phyloP scores from a whole-genome alignment of 495 filamentous ascomycete genomes.

The Cercophora samala region DNA sequence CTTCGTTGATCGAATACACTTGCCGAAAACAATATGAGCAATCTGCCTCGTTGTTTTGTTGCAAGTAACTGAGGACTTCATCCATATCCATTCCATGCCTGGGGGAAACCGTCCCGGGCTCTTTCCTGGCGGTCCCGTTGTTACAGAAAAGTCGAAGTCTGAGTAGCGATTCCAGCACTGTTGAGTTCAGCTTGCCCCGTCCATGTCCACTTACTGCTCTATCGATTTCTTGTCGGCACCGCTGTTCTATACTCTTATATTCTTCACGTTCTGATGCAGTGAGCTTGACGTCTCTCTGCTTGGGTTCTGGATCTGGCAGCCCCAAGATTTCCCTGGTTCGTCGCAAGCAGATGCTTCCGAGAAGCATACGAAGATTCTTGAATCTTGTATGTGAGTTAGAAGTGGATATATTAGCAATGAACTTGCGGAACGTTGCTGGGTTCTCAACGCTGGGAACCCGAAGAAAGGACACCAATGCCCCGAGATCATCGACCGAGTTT shows the following conservation, averaged over 20 bases:
- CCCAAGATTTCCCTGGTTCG: neutral
- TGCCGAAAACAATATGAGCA: conserved; percentile 2
- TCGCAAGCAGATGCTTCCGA: neutral
- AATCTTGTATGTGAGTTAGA: neutral
- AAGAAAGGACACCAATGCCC: neutral
- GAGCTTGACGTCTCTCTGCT: neutral
- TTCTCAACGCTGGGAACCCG: neutral
- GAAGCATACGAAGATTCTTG: neutral
- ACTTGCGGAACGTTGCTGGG: neutral
- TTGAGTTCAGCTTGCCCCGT: conserved; percentile 5
- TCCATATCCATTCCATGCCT: neutral
- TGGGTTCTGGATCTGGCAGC: neutral
- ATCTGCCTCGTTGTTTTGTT: conserved; percentile 4
- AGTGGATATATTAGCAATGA: neutral
- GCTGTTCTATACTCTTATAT: neutral
- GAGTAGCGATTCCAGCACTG: conserved; percentile 10
- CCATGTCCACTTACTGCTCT: conserved; percentile 4
- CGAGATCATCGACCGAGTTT: conserved; percentile 3
- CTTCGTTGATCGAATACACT: neutral
- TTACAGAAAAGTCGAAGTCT: conserved; percentile 13
- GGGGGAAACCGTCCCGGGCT: neutral
- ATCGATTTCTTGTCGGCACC: neutral
- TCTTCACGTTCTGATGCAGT: neutral
- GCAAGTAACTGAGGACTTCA: conserved; percentile 11
- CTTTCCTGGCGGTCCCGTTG: neutral